Conservation (phyloP, 176 grass and related monocot species). For the Hordeum marinum region DNA sequence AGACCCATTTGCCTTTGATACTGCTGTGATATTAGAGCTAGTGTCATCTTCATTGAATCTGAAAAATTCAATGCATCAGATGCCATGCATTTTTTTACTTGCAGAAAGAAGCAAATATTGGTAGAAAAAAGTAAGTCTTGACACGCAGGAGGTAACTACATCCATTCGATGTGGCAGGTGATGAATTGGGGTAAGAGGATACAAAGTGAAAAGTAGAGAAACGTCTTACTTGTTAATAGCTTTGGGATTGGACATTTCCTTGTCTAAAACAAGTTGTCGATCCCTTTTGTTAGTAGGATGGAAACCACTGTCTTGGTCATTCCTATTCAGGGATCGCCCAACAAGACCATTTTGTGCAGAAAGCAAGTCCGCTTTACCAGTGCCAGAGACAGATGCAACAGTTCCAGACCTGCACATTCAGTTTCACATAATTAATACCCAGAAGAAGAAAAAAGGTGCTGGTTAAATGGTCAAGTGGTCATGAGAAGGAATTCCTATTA, state of each 20-base stretch:
- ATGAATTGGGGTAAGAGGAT: constrained; percentile 14
- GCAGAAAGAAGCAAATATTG: not conserved
- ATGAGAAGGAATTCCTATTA: not conserved
- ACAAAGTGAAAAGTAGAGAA: constrained; percentile 8
- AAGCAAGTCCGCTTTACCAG: constrained; percentile 58
- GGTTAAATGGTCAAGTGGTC: not conserved
- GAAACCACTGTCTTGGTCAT: constrained; percentile 56
- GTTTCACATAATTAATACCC: constrained; percentile 22
- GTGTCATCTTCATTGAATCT: constrained; percentile 60
- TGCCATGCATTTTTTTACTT: constrained; percentile 14
- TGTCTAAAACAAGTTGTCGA: constrained; percentile 53
- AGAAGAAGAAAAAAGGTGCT: constrained; percentile 7
- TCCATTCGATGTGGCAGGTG: constrained; percentile 1
- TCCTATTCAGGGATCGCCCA: constrained; percentile 52
- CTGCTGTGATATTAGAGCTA: constrained; percentile 37
- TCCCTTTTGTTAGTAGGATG: constrained; percentile 67
- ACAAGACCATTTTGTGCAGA: constrained; percentile 61
- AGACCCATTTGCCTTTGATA: constrained; percentile 57
- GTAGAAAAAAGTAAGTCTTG: not conserved
- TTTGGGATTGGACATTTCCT: constrained; percentile 48
- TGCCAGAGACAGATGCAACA: constrained; percentile 31
- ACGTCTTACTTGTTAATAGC: constrained; percentile 73
- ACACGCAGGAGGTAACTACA: not conserved
- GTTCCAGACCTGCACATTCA: constrained; percentile 57
- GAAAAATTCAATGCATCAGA: constrained; percentile 30